Evolutionary conservation across 768 basidiomycete species (phyloP), one percentile per base, ranked within the genome.

Genomic region (Boletellus sp.): DNA sequence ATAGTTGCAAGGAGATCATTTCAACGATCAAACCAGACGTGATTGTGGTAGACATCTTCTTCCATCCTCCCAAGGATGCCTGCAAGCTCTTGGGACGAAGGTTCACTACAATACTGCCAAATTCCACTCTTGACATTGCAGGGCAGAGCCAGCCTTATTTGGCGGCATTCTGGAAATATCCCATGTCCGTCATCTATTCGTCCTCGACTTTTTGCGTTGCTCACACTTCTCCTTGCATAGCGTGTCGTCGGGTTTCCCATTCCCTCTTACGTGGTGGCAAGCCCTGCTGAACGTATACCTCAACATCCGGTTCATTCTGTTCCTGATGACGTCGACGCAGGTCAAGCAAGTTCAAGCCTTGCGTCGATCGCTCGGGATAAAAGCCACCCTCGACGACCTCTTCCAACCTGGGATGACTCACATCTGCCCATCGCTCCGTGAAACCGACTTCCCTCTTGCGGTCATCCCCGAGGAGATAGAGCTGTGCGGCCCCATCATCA

Each of bases 191-290:
- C n/a, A n/a, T n/a, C n/a, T n/a, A n/a, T n/a, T n/a, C n/a, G n/a
- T n/a, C n/a, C n/a, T n/a, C n/a, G n/a, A n/a, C n/a, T n/a, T n/a
- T n/a, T n/a, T n/a, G n/a, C n/a, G n/a, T 28, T 28, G 28, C 9
- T 45, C 2, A 50, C 24, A 6, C 6, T 11, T 19, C 22, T 19
- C 35, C n/a, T 19, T n/a, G 6, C 6, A 12, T 9, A 53, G 56
- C 12, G 2, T 49, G 3, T 32, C 47, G 20, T 57, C 56, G 6
- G 56, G 51, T 17, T 44, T 47, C 33, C 24, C 39, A 19, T 57
- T 35, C 16, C 57, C 57, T 5, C 41, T 53, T 15, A 42, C 57
- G 24, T 53, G 56, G 56, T 57, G 42, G 50, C 48, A 57, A 28
- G 37, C 53, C 16, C 51, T 45, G 12, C 23, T 58, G 31, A 53